These are phyloP conservation scores for Penicillium sp. DNA, from an alignment of 2,329 filamentous ascomycete genomes.

Conservation along the genomic window DNA sequence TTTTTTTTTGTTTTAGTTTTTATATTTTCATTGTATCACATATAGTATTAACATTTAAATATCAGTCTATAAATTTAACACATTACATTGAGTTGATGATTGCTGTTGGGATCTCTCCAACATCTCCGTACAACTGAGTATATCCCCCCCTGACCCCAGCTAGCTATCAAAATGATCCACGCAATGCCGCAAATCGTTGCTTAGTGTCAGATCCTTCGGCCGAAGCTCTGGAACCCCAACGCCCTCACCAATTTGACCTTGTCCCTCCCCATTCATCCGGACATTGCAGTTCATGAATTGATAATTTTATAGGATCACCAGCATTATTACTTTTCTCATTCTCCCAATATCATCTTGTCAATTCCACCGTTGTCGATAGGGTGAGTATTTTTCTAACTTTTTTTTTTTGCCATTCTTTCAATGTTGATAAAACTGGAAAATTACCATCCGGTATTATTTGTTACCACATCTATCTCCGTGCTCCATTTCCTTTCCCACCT, in stretches of 20 bases:
- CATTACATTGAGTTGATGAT: background rate
- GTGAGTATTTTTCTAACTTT: too few relatives aligned
- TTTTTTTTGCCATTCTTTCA: background rate
- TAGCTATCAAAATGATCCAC: background rate
- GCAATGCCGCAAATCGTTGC: background rate
- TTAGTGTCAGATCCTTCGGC: constrained; percentile 6
- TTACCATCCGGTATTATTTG: constrained; percentile 17
- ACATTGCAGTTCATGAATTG: background rate
- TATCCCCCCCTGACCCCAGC: background rate
- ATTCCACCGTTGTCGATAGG: background rate
- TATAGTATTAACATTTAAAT: background rate
- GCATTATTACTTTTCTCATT: background rate
- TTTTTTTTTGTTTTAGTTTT: background rate
- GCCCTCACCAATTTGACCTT: constrained; percentile 7
- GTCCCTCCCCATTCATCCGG: constrained; percentile 5
- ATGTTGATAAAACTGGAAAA: constrained; percentile 7
- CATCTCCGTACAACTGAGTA: background rate
- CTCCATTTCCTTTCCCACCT: constrained; percentile 23
- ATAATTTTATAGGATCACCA: background rate
- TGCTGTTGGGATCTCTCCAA: background rate
- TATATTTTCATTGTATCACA: background rate
- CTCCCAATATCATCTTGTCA: background rate
- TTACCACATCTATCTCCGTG: constrained; percentile 16
- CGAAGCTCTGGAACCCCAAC: constrained; percentile 10
- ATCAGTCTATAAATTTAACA: background rate